Percentiles rank a stretch among this genome's conserved stretches.
phyloP scores from a whole-genome alignment of 2,329 filamentous ascomycete genomes.

The Pseudogymnoascus sp. region DNA sequence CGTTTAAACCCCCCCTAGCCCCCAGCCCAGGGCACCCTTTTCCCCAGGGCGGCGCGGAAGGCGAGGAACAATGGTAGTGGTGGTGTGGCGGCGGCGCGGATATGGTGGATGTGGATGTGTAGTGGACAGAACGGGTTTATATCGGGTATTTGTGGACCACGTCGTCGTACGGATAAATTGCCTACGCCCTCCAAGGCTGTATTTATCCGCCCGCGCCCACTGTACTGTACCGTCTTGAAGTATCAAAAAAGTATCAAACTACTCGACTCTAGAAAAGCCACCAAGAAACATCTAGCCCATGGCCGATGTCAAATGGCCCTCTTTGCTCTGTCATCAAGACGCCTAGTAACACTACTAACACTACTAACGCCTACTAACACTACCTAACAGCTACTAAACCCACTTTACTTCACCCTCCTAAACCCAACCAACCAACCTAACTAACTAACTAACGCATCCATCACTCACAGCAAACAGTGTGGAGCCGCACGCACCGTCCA shows the following conservation, averaged over 20 bases:
- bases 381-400: too few relatives aligned
- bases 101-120: neutral
- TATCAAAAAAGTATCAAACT: too few relatives aligned
- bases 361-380: too few relatives aligned
- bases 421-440: neutral
- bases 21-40: too few relatives aligned
- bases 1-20: too few relatives aligned
- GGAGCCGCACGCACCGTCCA: neutral
- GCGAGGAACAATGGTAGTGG: neutral
- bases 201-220: neutral
- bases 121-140: neutral
- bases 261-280: too few relatives aligned
- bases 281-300: neutral
- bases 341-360: too few relatives aligned
- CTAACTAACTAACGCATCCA: neutral
- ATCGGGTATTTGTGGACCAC: neutral
- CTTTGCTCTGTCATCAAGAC: neutral
- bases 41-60: neutral
- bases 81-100: neutral
- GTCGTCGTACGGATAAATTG: neutral
- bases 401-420: too few relatives aligned
- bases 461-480: neutral
- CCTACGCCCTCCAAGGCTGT: too few relatives aligned
- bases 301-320: too few relatives aligned
- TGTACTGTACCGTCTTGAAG: too few relatives aligned